Conservation (phyloP, 352 stramenopile genomes). For the Globisporangium paddicum region DNA sequence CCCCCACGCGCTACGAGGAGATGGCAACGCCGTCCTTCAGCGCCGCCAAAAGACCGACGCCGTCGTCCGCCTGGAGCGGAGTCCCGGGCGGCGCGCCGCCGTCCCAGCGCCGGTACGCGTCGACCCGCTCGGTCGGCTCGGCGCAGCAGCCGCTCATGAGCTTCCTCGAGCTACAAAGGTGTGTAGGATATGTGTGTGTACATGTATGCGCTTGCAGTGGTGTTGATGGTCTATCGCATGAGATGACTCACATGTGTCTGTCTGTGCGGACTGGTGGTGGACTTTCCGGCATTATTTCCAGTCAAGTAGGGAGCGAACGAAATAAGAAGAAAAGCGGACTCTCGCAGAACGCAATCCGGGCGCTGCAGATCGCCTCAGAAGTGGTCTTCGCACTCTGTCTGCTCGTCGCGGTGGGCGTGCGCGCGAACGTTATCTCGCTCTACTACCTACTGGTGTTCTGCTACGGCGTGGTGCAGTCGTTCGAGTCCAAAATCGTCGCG, state of each 20-base stretch:
- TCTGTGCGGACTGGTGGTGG: not conserved
- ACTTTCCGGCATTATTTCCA: not conserved
- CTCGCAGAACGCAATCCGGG: slow-evolving; percentile 17
- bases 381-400: slow-evolving; percentile 50
- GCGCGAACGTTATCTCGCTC: slow-evolving; percentile 55
- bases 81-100: not conserved
- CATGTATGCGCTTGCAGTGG: too few relatives aligned
- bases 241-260: not conserved
- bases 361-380: slow-evolving; percentile 20
- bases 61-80: not conserved
- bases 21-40: slow-evolving; percentile 22
- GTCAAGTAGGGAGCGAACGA: slow-evolving; percentile 7
- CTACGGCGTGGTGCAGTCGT: slow-evolving; percentile 54
- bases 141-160: slow-evolving; percentile 1
- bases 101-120: slow-evolving; percentile 10
- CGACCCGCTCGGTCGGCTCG: slow-evolving; percentile 11
- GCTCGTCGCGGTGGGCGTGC: slow-evolving; percentile 38
- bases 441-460: slow-evolving; percentile 70
- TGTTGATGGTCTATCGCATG: too few relatives aligned
- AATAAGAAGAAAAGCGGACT: slow-evolving; percentile 9
- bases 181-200: not conserved
- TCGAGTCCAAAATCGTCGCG: slow-evolving; percentile 48
- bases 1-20: slow-evolving; percentile 26
- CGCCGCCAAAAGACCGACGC: not conserved
- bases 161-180: slow-evolving; percentile 13